Evolutionary conservation across 257 asterid species (phyloP).

Genomic region (Lycium ferocissimum): DNA sequence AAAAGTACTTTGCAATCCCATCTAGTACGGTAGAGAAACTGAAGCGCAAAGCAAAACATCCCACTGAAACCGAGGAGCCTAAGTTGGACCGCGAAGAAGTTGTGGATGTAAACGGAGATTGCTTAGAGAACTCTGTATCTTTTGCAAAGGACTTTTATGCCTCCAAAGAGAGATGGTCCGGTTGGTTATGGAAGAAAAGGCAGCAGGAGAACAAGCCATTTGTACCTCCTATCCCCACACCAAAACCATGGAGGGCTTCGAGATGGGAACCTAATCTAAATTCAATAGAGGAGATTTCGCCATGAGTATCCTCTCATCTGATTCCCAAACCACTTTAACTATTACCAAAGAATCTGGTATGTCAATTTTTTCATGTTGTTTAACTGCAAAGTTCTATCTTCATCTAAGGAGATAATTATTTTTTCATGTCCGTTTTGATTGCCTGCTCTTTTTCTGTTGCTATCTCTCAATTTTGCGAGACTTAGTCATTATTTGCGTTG

Average conservation of each 20-base stretch:
- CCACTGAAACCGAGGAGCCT: conserved; percentile 41
- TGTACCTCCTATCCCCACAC: conserved; percentile 67
- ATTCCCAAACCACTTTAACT: conserved; percentile 15
- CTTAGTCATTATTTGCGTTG: conserved; percentile 21
- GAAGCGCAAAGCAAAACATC: conserved; percentile 44
- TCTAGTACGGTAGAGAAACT: conserved; percentile 52
- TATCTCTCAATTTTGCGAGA: background rate
- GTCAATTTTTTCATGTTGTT: conserved; percentile 22
- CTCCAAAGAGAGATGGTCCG: conserved; percentile 47
- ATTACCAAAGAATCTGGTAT: conserved; percentile 31
- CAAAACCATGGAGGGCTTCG: conserved; percentile 51
- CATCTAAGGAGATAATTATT: conserved; percentile 24
- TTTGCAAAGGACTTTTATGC: conserved; percentile 57
- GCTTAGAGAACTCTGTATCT: conserved; percentile 52
- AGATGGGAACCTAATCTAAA: conserved; percentile 72
- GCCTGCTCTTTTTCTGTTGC: conserved; percentile 8
- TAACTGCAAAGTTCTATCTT: conserved; percentile 30
- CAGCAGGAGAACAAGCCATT: conserved; percentile 53
- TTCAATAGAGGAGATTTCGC: conserved; percentile 69
- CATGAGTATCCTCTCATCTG: conserved; percentile 44
- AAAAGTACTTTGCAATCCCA: conserved; percentile 61
- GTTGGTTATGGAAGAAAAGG: conserved; percentile 32
- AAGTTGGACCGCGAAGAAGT: conserved; percentile 39
- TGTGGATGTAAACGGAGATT: conserved; percentile 43
- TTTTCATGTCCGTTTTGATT: background rate